Percentiles rank a stretch among this genome's conserved stretches.
Evolutionary conservation across 139 green algal species (phyloP).

Genomic region (Mesotaenium endlicherianum): DNA sequence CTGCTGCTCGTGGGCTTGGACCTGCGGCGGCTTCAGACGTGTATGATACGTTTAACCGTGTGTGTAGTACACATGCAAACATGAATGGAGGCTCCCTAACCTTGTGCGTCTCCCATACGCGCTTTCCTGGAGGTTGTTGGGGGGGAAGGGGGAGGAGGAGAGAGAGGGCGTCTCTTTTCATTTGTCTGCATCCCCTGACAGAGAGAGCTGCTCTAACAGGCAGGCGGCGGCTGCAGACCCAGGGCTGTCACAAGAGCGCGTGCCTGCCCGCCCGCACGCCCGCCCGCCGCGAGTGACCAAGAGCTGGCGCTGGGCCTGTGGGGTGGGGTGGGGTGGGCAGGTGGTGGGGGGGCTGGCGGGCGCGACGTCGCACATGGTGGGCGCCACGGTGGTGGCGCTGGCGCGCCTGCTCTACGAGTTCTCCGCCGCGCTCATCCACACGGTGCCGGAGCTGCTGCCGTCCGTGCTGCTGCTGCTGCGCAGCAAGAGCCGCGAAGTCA

Average conservation of each 20-base stretch:
- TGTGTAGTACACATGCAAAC: background rate
- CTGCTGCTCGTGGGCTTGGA: background rate
- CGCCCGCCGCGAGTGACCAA: too few relatives aligned
- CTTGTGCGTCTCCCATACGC: background rate
- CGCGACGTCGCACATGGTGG: slow-evolving; percentile 73
- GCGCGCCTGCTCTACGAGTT: slow-evolving; percentile 94
- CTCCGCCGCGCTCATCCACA: slow-evolving; percentile 27
- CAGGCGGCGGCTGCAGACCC: too few relatives aligned
- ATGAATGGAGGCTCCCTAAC: background rate
- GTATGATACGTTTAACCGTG: background rate
- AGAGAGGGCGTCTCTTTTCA: background rate
- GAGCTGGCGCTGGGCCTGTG: too few relatives aligned
- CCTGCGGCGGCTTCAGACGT: background rate
- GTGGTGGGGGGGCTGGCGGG: slow-evolving; percentile 65
- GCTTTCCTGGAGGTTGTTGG: background rate
- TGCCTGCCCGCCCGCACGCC: too few relatives aligned
- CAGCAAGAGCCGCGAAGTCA: slow-evolving; percentile 78
- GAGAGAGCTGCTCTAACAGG: too few relatives aligned
- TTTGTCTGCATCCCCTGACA: too few relatives aligned
- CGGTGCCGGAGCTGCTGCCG: slow-evolving; percentile 64
- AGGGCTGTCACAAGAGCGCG: too few relatives aligned
- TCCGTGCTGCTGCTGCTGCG: slow-evolving; percentile 82
- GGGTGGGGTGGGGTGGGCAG: too few relatives aligned
- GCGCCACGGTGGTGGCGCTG: slow-evolving; percentile 79
- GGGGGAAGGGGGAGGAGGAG: background rate